Evolutionary conservation across 768 basidiomycete genomes (phyloP).

Genomic region (Hericium alpestre): DNA sequence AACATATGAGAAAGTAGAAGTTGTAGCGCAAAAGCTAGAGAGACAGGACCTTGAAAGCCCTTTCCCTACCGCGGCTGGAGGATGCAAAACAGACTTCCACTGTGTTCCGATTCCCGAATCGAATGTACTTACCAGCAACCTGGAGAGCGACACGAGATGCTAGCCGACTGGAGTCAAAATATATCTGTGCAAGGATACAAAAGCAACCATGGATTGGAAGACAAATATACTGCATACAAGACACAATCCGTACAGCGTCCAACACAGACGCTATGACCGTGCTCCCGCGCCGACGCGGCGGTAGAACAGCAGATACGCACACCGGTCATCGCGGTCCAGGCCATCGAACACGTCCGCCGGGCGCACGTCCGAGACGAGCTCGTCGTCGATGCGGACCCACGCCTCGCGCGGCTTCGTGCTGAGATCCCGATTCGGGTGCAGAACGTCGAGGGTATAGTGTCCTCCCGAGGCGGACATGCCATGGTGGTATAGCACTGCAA

Average conservation of each 20-base stretch:
- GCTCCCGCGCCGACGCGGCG: slow-evolving; percentile 35
- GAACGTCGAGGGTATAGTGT: slow-evolving; percentile 88
- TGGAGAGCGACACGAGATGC: no score
- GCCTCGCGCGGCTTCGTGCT: slow-evolving; percentile 37
- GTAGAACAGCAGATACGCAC: slow-evolving; percentile 86
- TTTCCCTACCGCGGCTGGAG: no score
- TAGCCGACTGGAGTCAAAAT: no score
- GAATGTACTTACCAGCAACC: no score
- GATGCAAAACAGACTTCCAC: no score
- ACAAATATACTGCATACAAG: neutral
- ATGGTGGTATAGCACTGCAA: slow-evolving; percentile 82
- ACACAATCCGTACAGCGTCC: neutral
- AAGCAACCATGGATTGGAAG: no score
- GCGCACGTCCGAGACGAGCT: slow-evolving; percentile 66
- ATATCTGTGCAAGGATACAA: no score
- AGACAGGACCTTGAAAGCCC: no score
- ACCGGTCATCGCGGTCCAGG: slow-evolving; percentile 45
- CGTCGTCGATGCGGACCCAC: slow-evolving; percentile 94
- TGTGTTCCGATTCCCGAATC: no score
- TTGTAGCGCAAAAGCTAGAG: no score
- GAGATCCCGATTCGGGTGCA: slow-evolving; percentile 59
- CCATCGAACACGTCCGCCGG: slow-evolving; percentile 62
- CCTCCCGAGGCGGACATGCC: slow-evolving; percentile 84
- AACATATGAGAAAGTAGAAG: no score
- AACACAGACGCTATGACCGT: slow-evolving; percentile 11